Base-by-base conservation (phyloP, 176 grass and related monocot species). In the Alopecurus myosuroides region DNA sequence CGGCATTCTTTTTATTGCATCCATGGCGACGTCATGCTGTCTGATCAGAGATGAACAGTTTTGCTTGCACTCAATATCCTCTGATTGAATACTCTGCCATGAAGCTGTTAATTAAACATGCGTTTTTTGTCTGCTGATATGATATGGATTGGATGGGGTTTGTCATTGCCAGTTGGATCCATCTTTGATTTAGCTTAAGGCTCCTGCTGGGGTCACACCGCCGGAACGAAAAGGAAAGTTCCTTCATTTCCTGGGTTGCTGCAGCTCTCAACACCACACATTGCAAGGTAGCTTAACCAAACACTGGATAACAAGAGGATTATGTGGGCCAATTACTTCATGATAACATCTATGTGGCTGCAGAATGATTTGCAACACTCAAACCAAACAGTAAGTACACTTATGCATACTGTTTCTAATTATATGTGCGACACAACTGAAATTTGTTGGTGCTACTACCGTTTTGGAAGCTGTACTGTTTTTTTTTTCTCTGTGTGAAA, bases 1-100 rank as follows among this genome's bases (percentile, higher is more conserved):
- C 71, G 85, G 81, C 81, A 90, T 88, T 90, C 11, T 82, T 90
- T 85, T 81, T 70, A 19, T 26, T 0, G 39, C 26, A 17, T 15
- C 19, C 55, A 39, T 68, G 31, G 64, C 40, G 19, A 53, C 62
- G 64, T 82, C 77, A 75, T 79, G 51, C n/a, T 37, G 20, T 85
- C 58, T 82, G 26, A 73, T 74, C 72, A 69, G 20, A 3, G 35
- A 56, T 77, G 71, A 79, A 55, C 70, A 84, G 75, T 65, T 26
- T 84, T 87, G 67, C 63, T 92, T 84, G 60, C 76, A 15, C 44
- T 48, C 37, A 22, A 51, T 74, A 65, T 49, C 62, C 60, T 78
- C 79, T 70, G n/a, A 81, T 89, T 69, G 34, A 35, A 36, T 82
- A 78, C 73, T 30, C 55, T 17, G 25, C 44, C 15, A 36, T 81